These are phyloP conservation scores for Agastache rugosa DNA, from an alignment of 257 asterid species.

Conservation along the genomic window DNA sequence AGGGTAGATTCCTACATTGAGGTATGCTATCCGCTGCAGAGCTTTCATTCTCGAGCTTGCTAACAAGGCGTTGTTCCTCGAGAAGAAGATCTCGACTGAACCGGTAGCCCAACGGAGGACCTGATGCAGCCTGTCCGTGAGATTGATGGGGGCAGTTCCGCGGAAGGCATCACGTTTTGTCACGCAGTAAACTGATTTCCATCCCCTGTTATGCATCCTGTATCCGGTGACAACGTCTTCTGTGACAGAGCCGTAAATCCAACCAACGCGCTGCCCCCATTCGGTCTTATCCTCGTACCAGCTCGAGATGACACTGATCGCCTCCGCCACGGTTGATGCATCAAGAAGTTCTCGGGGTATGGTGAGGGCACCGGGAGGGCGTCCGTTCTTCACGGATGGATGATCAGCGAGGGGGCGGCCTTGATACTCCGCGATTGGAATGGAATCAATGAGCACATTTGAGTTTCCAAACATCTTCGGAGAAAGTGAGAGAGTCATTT, in stretches of 20 bases:
- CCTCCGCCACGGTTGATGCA: conserved; percentile 64
- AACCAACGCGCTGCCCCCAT: conserved; percentile 71
- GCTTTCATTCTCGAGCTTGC: conserved; percentile 60
- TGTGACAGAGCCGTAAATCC: conserved; percentile 73
- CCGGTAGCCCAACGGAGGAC: conserved; percentile 79
- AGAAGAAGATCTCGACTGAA: conserved; percentile 69
- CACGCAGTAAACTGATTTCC: conserved; percentile 68
- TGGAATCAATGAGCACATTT: conserved; percentile 55
- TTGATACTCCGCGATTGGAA: conserved; percentile 66
- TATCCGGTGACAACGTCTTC: conserved; percentile 73
- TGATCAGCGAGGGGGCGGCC: conserved; percentile 71
- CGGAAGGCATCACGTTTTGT: conserved; percentile 70
- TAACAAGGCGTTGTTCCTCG: conserved; percentile 59
- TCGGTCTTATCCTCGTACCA: conserved; percentile 75
- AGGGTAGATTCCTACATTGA: conserved; percentile 62
- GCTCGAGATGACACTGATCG: conserved; percentile 64
- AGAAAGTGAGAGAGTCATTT: conserved; percentile 46
- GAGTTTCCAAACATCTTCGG: conserved; percentile 66
- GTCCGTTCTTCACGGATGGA: conserved; percentile 61
- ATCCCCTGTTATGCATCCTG: conserved; percentile 69
- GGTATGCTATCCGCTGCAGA: conserved; percentile 65
- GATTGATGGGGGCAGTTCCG: conserved; percentile 71
- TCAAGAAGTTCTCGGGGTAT: conserved; percentile 60
- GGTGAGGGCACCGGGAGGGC: conserved; percentile 66
- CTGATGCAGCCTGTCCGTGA: conserved; percentile 71